Conservation (phyloP, 2,329 filamentous ascomycete genomes). For the Aspergillus brasiliensis region DNA sequence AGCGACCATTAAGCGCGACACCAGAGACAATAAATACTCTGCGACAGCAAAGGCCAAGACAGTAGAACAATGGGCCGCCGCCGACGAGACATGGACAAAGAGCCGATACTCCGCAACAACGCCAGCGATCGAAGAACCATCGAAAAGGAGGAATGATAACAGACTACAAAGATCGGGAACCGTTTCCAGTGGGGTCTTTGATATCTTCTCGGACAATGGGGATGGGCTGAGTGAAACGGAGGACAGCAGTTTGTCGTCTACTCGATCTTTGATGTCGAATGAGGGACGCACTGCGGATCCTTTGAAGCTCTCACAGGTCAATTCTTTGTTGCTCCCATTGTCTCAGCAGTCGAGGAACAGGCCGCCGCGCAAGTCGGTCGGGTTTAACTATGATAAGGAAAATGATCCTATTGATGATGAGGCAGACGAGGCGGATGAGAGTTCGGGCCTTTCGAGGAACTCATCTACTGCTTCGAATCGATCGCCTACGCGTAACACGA, state of each 20-base stretch:
- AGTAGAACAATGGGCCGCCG: conserved; percentile 14
- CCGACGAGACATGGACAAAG: conserved; percentile 11
- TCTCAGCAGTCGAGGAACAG: conserved; percentile 26
- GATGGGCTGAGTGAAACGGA: conserved; percentile 22
- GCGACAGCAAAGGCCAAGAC: conserved; percentile 3
- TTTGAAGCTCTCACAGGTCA: conserved; percentile 34
- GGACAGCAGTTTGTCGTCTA: conserved; percentile 10
- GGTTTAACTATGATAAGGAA: conserved; percentile 38
- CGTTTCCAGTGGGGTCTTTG: conserved; percentile 24
- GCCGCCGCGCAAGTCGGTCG: conserved; percentile 29
- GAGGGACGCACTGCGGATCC: conserved; percentile 29
- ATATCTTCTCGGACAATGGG: conserved; percentile 34
- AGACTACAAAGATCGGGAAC: conserved; percentile 24
- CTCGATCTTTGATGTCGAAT: conserved; percentile 1
- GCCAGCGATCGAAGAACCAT: conserved; percentile 12
- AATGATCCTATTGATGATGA: conserved; percentile 34
- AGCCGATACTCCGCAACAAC: conserved; percentile 3
- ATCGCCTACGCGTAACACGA: conserved; percentile 23
- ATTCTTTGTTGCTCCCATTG: conserved; percentile 37
- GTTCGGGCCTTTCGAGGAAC: conserved; percentile 20
- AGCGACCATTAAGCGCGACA: conserved; percentile 3
- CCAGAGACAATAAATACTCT: not conserved
- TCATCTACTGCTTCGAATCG: conserved; percentile 22
- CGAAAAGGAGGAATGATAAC: conserved; percentile 7
- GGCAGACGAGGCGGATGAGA: conserved; percentile 17